Percentiles rank a stretch among this genome's conserved stretches.
These are phyloP conservation scores for Botrytis cinerea DNA, from an alignment of 2,329 filamentous ascomycete species.

Conservation along the genomic window DNA sequence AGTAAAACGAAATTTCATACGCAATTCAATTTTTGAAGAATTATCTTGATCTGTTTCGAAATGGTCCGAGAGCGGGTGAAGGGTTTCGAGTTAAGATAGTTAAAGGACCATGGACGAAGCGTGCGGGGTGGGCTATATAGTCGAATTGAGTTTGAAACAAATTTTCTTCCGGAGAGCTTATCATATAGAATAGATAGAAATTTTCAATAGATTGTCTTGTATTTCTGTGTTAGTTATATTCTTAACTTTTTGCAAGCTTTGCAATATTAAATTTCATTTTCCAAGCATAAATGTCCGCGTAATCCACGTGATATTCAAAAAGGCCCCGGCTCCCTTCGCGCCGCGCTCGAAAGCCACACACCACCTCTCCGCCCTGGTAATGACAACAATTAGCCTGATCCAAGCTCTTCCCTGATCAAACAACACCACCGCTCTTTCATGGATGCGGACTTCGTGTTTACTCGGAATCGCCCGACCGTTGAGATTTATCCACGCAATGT, in stretches of 20 bases:
- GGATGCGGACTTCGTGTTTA: no score
- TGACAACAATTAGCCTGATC: not conserved
- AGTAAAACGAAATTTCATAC: no score
- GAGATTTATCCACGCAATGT: not conserved
- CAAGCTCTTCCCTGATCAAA: not conserved
- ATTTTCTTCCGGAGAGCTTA: not conserved
- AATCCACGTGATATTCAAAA: conserved; percentile 1
- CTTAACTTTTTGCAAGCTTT: not conserved
- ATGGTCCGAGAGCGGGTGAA: not conserved
- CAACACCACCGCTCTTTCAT: not conserved
- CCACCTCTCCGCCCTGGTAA: not conserved
- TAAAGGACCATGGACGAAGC: not conserved
- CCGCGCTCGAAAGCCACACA: not conserved
- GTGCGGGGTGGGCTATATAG: not conserved
- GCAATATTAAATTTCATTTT: not conserved
- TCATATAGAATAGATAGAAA: not conserved
- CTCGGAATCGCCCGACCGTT: not conserved
- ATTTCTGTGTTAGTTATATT: not conserved
- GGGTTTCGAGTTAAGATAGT: not conserved
- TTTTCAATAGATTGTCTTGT: not conserved
- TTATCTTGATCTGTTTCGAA: not conserved
- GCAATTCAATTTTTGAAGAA: not conserved
- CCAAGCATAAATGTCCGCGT: not conserved
- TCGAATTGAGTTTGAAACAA: not conserved
- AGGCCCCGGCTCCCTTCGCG: not conserved